Evolutionary conservation across 2,329 filamentous ascomycete species (phyloP).

Genomic region (Fonsecaea pedrosoi): DNA sequence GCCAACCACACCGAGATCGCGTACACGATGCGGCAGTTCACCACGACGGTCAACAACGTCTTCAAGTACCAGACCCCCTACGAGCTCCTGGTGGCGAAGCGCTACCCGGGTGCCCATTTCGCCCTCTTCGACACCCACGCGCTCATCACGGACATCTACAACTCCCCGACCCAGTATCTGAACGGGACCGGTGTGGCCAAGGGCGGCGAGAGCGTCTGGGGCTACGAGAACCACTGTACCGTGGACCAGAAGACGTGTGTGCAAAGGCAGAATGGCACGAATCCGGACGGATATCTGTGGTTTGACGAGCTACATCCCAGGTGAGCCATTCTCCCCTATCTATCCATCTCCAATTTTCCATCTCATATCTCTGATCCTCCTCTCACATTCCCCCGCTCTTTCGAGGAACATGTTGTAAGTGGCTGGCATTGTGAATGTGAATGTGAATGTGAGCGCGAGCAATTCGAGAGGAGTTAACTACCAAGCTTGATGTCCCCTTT

Average conservation of each 20-base stretch:
- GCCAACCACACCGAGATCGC: constrained; percentile 59
- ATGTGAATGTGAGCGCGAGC: neutral
- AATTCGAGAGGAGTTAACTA: too few relatives aligned
- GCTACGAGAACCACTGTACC: constrained; percentile 64
- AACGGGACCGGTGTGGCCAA: constrained; percentile 68
- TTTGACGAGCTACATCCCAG: constrained; percentile 72
- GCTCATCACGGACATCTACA: constrained; percentile 57
- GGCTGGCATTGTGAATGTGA: neutral
- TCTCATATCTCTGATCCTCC: neutral
- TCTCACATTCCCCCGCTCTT: neutral
- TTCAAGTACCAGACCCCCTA: constrained; percentile 60
- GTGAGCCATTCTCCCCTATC: constrained; percentile 4
- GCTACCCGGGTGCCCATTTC: constrained; percentile 64
- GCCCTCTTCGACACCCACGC: constrained; percentile 72
- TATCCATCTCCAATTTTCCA: neutral
- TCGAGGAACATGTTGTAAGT: neutral
- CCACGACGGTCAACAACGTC: constrained; percentile 56
- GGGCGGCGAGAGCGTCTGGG: constrained; percentile 67
- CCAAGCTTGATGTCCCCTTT: neutral
- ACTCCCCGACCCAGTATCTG: constrained; percentile 66
- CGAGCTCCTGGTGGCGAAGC: constrained; percentile 50
- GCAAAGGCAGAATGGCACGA: constrained; percentile 27
- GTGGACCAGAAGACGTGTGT: constrained; percentile 48
- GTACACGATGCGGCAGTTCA: constrained; percentile 60
- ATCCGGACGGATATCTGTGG: constrained; percentile 37